Evolutionary conservation across 257 asterid genomes (phyloP), one percentile per base, ranked within the genome.

Genomic region (Apocynum venetum): DNA sequence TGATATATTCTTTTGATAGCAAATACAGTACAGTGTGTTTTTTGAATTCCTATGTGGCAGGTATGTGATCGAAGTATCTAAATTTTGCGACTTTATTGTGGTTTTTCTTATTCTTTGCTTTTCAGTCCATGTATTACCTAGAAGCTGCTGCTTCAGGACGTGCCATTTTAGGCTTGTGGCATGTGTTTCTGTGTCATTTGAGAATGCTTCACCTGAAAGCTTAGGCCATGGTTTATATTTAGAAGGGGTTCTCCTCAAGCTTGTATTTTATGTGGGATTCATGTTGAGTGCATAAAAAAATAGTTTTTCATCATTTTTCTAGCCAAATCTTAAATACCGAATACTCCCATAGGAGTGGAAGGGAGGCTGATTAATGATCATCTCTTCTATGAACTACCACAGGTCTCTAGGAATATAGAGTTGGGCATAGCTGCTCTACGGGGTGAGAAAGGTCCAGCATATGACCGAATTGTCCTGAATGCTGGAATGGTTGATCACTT

Each of bases 401-500:
- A 95, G 98, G 91, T 95, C 5, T 72, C 91, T 9, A 88, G 84
- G 86, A 93, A 93, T 79, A 87, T 95, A 83, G 98, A 93, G 80
- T 81, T 93, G 87, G 99, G 99, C 19, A 84, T 95, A 84, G 89
- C 94, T 67, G 99, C 98, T 68, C 85, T 95, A 64, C 84, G 87
- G 0, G 97, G 99, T 43, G 96, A 95, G 80, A 91, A 85, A 83
- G 98, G 98, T 75, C 91, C 99, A 2, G 91, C 97, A 0, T 95
- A 93, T 20, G 99, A 95, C 78, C 89, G 99, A 70, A 88, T 95
- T 15, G 84, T 95, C 15, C 83, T 95, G 67, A 95, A 95, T 77
- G 97, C 99, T 20, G 99, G 96, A 67, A 88, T 95, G 92, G 87
- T 91, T 3, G 99, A 95, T 88, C 98, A 93, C 84, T 86, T 95